phyloP scores from a whole-genome alignment of 495 filamentous ascomycete species.

The Glonium stellatum region DNA sequence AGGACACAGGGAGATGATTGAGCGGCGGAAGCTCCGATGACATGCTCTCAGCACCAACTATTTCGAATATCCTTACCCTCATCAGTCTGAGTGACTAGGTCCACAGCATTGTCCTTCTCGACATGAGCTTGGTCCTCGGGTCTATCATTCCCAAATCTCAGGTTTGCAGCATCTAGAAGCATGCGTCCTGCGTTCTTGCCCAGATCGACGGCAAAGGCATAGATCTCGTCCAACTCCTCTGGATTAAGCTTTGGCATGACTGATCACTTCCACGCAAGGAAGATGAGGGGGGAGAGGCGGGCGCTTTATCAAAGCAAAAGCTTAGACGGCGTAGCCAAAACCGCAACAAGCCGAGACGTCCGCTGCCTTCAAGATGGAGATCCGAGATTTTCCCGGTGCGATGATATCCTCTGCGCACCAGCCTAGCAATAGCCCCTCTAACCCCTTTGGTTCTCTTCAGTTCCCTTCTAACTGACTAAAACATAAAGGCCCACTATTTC shows the following conservation, averaged over 20 bases:
- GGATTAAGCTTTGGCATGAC: constrained; percentile 23
- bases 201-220: constrained; percentile 57
- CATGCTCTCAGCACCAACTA: constrained; percentile 3
- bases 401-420: no score
- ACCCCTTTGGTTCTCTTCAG: no score
- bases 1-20: no score
- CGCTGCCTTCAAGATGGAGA: no score
- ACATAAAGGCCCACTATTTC: no score
- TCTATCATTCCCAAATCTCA: constrained; percentile 39
- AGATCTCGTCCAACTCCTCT: constrained; percentile 52
- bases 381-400: no score
- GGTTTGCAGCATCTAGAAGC: constrained; percentile 47
- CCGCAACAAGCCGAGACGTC: no score
- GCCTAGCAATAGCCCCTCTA: no score
- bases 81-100: constrained; percentile 66
- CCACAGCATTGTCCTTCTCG: constrained; percentile 62
- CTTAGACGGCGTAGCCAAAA: neutral
- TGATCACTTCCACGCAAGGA: neutral
- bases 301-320: neutral
- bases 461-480: no score
- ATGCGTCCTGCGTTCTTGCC: constrained; percentile 57
- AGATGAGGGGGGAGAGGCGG: neutral
- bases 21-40: neutral
- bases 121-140: constrained; percentile 30
- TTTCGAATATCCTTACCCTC: constrained; percentile 43